These are phyloP conservation scores for Bondarzewia mesenterica DNA, from an alignment of 1,284 basidiomycete species.

Conservation along the genomic window DNA sequence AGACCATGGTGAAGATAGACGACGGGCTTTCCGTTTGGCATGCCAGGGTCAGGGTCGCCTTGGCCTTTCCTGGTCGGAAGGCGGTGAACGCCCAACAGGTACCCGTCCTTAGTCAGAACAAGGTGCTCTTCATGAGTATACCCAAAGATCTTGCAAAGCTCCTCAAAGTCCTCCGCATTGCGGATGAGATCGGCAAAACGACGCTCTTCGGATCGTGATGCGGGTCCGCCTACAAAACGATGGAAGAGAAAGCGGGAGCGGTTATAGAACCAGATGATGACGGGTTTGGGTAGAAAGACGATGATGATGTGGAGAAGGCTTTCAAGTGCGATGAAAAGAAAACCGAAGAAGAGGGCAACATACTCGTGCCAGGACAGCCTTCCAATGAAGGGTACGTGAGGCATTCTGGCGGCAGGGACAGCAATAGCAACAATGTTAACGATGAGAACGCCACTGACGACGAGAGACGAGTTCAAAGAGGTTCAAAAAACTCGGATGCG, in stretches of 20 bases:
- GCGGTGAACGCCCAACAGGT: slow-evolving; percentile 67
- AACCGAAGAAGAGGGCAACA: slow-evolving; percentile 53
- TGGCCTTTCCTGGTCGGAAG: slow-evolving; percentile 52
- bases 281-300: slow-evolving; percentile 54
- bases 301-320: slow-evolving; percentile 57
- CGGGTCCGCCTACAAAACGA: slow-evolving; percentile 29
- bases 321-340: slow-evolving; percentile 54
- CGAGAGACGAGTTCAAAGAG: too few relatives aligned
- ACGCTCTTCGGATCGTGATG: slow-evolving; percentile 23
- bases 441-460: too few relatives aligned
- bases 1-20: slow-evolving; percentile 79
- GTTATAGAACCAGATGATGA: slow-evolving; percentile 68
- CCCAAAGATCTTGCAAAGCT: slow-evolving; percentile 59
- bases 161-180: slow-evolving; percentile 61
- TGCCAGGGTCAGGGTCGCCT: slow-evolving; percentile 36
- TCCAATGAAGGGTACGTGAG: slow-evolving; percentile 54
- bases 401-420: slow-evolving; percentile 15
- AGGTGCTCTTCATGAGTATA: slow-evolving; percentile 74
- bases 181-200: slow-evolving; percentile 48
- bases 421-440: too few relatives aligned
- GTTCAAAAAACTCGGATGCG: too few relatives aligned
- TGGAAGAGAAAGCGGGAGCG: slow-evolving; percentile 62
- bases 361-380: slow-evolving; percentile 64
- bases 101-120: slow-evolving; percentile 75
- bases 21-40: slow-evolving; percentile 61